Conservation (phyloP, 2,329 filamentous ascomycete genomes). For the Fusarium beomiforme region DNA sequence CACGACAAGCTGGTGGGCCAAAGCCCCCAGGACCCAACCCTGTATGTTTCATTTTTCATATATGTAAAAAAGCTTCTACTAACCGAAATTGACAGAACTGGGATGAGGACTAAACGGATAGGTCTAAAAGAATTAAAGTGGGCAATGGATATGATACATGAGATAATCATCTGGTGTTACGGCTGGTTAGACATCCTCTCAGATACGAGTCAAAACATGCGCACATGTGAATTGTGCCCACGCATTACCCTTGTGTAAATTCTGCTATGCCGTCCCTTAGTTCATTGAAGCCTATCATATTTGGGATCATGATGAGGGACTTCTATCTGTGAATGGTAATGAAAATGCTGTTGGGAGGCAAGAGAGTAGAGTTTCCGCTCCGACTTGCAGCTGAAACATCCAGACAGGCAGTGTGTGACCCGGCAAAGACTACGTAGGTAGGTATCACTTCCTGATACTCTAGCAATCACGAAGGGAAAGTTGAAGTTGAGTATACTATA, state of each 20-base stretch:
- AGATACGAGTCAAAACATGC: constrained; percentile 24
- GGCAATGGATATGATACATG: constrained; percentile 31
- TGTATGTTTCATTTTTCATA: constrained; percentile 49
- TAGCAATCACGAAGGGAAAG: not conserved
- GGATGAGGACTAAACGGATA: constrained; percentile 67
- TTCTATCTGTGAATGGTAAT: not conserved
- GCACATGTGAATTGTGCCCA: constrained; percentile 22
- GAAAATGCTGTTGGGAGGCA: not conserved
- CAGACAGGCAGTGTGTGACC: not conserved
- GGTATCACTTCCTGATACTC: not conserved
- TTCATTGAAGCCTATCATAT: not conserved
- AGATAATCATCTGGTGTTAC: constrained; percentile 28
- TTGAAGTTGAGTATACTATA: not conserved
- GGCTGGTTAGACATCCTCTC: constrained; percentile 41
- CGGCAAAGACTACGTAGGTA: too few relatives aligned
- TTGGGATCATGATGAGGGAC: constrained; percentile 7
- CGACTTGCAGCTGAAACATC: not conserved
- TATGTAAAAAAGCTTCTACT: constrained; percentile 29
- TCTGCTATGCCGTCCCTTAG: constrained; percentile 7
- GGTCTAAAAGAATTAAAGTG: constrained; percentile 37
- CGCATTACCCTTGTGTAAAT: not conserved
- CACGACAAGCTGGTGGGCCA: constrained; percentile 94
- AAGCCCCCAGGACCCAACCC: constrained; percentile 97
- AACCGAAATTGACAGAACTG: constrained; percentile 60
- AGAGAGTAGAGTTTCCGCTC: not conserved